A percentile compares a stretch with the other conserved stretches of the same genome.
Evolutionary conservation across 2,329 filamentous ascomycete species (phyloP).

Genomic region (Penicillium sp.): DNA sequence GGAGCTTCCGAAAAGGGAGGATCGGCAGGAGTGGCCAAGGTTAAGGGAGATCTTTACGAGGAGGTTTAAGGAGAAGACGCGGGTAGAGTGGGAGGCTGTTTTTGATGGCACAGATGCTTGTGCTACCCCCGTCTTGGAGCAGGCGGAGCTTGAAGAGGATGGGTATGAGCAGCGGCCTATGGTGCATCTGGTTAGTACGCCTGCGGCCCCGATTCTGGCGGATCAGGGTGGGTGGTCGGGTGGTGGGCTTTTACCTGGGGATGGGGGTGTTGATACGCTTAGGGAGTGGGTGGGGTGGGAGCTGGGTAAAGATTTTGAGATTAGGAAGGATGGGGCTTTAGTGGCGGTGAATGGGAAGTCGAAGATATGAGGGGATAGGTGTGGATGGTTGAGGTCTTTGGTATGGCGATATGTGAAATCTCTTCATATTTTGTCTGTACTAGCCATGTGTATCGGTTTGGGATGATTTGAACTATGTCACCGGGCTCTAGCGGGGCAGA

Average conservation of each 20-base stretch:
- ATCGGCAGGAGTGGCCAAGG: constrained; percentile 65
- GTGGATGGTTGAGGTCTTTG: no score
- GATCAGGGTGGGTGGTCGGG: constrained; percentile 69
- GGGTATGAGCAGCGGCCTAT: constrained; percentile 50
- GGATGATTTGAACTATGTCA: not conserved
- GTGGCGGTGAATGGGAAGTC: constrained; percentile 46
- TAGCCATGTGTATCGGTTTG: not conserved
- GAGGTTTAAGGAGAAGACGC: constrained; percentile 67
- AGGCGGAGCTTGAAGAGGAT: constrained; percentile 64
- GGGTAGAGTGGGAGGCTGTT: constrained; percentile 75
- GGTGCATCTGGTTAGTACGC: constrained; percentile 62
- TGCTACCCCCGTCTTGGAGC: constrained; percentile 80
- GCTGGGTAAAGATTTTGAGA: constrained; percentile 67
- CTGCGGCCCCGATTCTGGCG: constrained; percentile 56
- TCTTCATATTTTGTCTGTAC: not conserved
- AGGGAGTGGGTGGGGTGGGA: constrained; percentile 74
- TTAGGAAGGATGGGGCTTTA: constrained; percentile 59
- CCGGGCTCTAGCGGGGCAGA: not conserved
- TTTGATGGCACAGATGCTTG: constrained; percentile 94
- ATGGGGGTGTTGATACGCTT: constrained; percentile 69
- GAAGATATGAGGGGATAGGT: not conserved
- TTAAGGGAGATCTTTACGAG: constrained; percentile 61
- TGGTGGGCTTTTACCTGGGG: constrained; percentile 60
- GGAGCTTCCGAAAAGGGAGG: constrained; percentile 51
- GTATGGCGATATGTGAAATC: not conserved